A percentile compares a stretch with the other conserved stretches of the same genome.
phyloP scores from a whole-genome alignment of 2,329 filamentous ascomycete species.

The Sporothrix humicola region DNA sequence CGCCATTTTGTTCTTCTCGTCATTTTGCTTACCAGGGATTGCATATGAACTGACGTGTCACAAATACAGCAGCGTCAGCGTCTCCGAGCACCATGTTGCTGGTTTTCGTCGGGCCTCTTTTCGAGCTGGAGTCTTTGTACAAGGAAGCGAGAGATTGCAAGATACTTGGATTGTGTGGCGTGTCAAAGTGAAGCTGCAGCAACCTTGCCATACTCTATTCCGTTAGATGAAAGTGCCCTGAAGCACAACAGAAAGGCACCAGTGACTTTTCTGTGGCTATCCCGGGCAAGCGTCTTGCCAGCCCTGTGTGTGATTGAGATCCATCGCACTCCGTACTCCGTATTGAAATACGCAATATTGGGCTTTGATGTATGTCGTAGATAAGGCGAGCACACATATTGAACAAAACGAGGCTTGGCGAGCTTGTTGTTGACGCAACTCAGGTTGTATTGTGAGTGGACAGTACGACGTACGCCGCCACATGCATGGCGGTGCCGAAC shows the following conservation, averaged over 20 bases:
- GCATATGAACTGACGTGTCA: slow-evolving; percentile 30
- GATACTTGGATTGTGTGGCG: neutral
- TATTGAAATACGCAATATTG: neutral
- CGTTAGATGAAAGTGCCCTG: neutral
- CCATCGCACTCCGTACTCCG: neutral
- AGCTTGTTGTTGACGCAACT: slow-evolving; percentile 9
- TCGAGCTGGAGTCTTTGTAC: neutral
- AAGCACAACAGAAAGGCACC: neutral
- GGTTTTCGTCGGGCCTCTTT: slow-evolving; percentile 23
- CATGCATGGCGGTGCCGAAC: neutral
- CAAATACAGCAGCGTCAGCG: slow-evolving; percentile 20
- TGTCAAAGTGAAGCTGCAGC: neutral
- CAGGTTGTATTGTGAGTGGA: slow-evolving; percentile 1
- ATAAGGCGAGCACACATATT: neutral
- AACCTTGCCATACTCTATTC: slow-evolving; percentile 1
- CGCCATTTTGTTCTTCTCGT: neutral
- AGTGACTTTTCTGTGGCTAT: neutral
- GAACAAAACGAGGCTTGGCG: neutral
- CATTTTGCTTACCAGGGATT: neutral
- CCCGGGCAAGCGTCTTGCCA: neutral
- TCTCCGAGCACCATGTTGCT: slow-evolving; percentile 30
- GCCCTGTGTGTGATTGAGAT: neutral
- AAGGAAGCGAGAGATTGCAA: no score
- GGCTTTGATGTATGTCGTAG: neutral
- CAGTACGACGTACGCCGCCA: neutral